Base-by-base conservation (phyloP, 2,329 filamentous ascomycete genomes). In the Fusarium sp. region DNA sequence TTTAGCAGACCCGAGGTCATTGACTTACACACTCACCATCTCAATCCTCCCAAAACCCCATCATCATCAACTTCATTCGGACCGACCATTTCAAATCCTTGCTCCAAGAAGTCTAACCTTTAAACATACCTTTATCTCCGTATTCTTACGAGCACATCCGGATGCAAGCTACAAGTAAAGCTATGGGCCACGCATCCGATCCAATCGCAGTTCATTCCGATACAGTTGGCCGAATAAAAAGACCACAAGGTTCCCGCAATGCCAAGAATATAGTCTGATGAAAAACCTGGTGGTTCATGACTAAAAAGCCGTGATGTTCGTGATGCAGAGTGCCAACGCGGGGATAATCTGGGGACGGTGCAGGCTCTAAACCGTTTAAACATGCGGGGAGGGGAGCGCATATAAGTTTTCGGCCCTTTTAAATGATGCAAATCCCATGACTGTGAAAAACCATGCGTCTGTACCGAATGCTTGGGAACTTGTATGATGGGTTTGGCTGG, bases 301-400 rank as follows among this genome's bases (percentile, higher is more conserved):
- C 48, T 60, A 45, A 60, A 60, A 27, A 17, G 5, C 46, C 27
- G 20, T 60, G 49, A 44, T 37, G n/a, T 23, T 37, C 60, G 60
- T 66, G 52, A 66, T 55, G 32, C 32, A 50, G 32, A 50, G 6
- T 20, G 10, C 23, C 23, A 60, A 46, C 54, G 68, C 58, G 68
- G 68, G 68, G 68, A 71, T 64, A 64, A 69, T 69, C 68, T 69
- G 68, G 68, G 68, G 68, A 65, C 58, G 37, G 40, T 23, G 63
- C 50, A 68, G n/a, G 37, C 49, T 59, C 62, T 48, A 67, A 67
- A 44, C 49, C 57, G 57, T 45, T 60, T 71, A 71, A 71, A 71
- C 49, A 55, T 71, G 68, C 64, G n/a, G n/a, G n/a, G n/a, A n/a
- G 68, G 68, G 64, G 68, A 69, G 27, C 20, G 35, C 35, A 40